phyloP scores from a whole-genome alignment of 1,284 basidiomycete genomes.

The Waitea zeae region DNA sequence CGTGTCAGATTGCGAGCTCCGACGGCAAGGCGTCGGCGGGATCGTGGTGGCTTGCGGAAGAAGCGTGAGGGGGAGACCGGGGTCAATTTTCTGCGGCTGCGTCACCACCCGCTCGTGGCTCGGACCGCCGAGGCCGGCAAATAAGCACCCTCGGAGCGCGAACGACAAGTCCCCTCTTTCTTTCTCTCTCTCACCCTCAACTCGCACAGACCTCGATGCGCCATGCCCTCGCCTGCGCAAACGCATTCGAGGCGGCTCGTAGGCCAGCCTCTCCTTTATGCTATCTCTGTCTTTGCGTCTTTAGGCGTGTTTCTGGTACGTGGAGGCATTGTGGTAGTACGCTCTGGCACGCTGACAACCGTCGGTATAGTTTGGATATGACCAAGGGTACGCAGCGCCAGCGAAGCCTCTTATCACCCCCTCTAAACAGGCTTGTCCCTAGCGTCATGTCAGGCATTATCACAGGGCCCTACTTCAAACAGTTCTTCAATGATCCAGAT shows the following conservation, averaged over 20 bases:
- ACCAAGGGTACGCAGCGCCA: slow-evolving; percentile 58
- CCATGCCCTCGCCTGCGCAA: slow-evolving; percentile 12
- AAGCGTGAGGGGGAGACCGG: no score
- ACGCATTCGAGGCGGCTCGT: no score
- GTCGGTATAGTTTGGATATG: slow-evolving; percentile 64
- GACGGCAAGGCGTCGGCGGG: not conserved
- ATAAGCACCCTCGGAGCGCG: not conserved
- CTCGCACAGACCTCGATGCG: no score
- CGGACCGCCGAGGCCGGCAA: not conserved
- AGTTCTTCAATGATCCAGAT: slow-evolving; percentile 68
- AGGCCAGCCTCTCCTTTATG: slow-evolving; percentile 68
- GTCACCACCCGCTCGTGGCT: not conserved
- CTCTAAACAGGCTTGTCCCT: no score
- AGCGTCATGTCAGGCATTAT: slow-evolving; percentile 88
- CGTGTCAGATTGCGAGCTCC: no score
- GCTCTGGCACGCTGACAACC: no score
- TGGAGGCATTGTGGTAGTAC: no score
- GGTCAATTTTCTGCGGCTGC: no score
- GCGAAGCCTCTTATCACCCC: slow-evolving; percentile 13
- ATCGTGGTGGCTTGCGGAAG: no score
- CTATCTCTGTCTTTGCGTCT: slow-evolving; percentile 72
- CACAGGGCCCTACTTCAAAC: slow-evolving; percentile 81
- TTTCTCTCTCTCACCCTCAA: no score
- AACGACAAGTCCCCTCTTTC: no score
- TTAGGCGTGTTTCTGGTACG: slow-evolving; percentile 75